Conservation (phyloP, 179 eudicot species). For the Beta lomatogona region DNA sequence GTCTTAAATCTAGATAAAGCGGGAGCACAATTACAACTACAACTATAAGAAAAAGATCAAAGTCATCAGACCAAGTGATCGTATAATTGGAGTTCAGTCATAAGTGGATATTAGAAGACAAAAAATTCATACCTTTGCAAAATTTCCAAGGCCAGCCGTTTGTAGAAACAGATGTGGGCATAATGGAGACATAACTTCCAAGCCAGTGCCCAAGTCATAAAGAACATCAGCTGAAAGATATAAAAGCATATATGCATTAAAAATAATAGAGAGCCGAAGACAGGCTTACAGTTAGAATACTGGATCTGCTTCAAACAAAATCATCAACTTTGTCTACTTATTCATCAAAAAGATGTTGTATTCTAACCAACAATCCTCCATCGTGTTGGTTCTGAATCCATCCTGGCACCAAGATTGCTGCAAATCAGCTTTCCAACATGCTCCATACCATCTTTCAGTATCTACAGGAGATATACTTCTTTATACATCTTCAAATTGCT, state of each 20-base stretch:
- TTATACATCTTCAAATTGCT: too few relatives aligned
- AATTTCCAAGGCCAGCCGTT: slow-evolving; percentile 97
- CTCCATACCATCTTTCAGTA: slow-evolving; percentile 86
- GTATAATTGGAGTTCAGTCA: too few relatives aligned
- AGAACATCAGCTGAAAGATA: too few relatives aligned
- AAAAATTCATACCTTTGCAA: slow-evolving; percentile 71
- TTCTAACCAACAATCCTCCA: slow-evolving; percentile 41
- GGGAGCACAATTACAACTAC: too few relatives aligned
- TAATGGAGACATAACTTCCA: slow-evolving; percentile 32
- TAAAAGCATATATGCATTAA: too few relatives aligned
- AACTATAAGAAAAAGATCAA: too few relatives aligned
- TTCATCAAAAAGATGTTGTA: background rate
- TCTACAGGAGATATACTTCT: too few relatives aligned
- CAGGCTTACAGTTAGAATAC: background rate
- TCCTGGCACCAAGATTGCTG: slow-evolving; percentile 92
- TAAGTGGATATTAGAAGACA: background rate
- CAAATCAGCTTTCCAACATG: slow-evolving; percentile 94
- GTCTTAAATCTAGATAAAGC: too few relatives aligned
- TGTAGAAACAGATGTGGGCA: slow-evolving; percentile 92
- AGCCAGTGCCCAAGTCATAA: too few relatives aligned
- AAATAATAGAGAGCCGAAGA: too few relatives aligned
- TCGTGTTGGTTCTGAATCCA: slow-evolving; percentile 97
- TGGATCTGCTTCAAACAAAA: background rate
- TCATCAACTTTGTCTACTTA: background rate
- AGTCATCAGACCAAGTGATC: too few relatives aligned